These are phyloP conservation scores for Ceratobasidium sp. DNA, from an alignment of 1,284 basidiomycete species.

Conservation along the genomic window DNA sequence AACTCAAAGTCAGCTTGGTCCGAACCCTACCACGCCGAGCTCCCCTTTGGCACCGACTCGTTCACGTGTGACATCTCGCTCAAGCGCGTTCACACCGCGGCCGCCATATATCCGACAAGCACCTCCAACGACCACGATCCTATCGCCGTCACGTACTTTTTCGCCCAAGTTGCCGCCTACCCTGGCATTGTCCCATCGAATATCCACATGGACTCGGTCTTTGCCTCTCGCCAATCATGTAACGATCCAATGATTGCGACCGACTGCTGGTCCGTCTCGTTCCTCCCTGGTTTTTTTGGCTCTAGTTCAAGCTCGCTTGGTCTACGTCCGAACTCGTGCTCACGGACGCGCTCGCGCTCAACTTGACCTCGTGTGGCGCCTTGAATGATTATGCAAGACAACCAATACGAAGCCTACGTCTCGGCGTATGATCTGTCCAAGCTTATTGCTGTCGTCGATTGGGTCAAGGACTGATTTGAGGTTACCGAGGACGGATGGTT, in stretches of 20 bases:
- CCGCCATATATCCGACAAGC: slow-evolving; percentile 22
- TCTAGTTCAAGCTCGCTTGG: slow-evolving; percentile 39
- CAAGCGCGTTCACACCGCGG: background rate
- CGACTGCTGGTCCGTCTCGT: slow-evolving; percentile 54
- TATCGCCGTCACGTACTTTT: slow-evolving; percentile 72
- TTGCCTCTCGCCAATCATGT: slow-evolving; percentile 60
- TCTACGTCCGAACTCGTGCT: slow-evolving; percentile 42
- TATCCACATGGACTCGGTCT: slow-evolving; percentile 66
- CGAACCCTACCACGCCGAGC: slow-evolving; percentile 32
- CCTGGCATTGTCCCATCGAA: slow-evolving; percentile 65
- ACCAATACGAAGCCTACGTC: slow-evolving; percentile 47
- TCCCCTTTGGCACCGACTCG: slow-evolving; percentile 57
- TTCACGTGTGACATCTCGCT: slow-evolving; percentile 65
- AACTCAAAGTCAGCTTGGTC: too few relatives aligned
- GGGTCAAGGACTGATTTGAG: slow-evolving; percentile 45
- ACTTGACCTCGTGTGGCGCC: slow-evolving; percentile 45
- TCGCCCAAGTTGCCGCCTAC: slow-evolving; percentile 81
- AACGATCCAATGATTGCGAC: slow-evolving; percentile 59
- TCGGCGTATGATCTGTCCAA: slow-evolving; percentile 41
- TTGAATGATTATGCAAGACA: slow-evolving; percentile 45
- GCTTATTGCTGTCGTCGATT: slow-evolving; percentile 46
- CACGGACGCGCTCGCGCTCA: background rate
- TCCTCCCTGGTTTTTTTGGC: slow-evolving; percentile 18
- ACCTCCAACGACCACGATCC: slow-evolving; percentile 59
- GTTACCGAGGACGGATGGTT: slow-evolving; percentile 51